Evolutionary conservation across 2,329 filamentous ascomycete genomes (phyloP).

Genomic region (Cytospora piceae): DNA sequence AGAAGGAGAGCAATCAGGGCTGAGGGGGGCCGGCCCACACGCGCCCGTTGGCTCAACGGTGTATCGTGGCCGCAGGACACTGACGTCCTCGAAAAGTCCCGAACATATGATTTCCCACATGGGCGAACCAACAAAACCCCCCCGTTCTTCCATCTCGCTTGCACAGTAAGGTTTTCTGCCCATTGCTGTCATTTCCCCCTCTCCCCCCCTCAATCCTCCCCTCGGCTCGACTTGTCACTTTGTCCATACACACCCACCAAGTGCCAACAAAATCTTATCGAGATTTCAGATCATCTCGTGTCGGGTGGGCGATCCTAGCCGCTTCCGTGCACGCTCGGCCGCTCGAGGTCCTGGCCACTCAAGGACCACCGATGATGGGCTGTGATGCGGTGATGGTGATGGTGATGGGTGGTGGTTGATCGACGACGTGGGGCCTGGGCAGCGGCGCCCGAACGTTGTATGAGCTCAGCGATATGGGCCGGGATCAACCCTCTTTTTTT

Average conservation of each 20-base stretch:
- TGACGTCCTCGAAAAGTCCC: constrained; percentile 26
- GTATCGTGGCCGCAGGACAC: constrained; percentile 19
- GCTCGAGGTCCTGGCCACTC: constrained; percentile 7
- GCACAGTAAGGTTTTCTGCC: neutral
- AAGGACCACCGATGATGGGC: neutral
- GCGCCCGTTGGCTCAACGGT: constrained; percentile 22
- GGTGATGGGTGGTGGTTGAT: neutral
- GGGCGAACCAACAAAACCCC: constrained; percentile 15
- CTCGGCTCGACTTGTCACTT: constrained; percentile 21
- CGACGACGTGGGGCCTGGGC: neutral
- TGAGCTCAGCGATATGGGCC: neutral
- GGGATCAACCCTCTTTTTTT: neutral
- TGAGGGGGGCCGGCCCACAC: constrained; percentile 19
- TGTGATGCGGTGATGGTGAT: neutral
- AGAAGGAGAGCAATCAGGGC: neutral
- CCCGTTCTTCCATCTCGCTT: constrained; percentile 17
- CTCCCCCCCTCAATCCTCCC: too few species aligned
- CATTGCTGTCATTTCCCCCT: neutral
- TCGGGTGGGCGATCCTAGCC: constrained; percentile 25
- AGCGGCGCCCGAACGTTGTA: neutral
- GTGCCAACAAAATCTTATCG: constrained; percentile 27
- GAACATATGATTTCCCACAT: constrained; percentile 24
- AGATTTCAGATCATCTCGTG: constrained; percentile 29
- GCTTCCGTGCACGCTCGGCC: constrained; percentile 18
- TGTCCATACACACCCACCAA: constrained; percentile 6